Percentiles rank a stretch among this genome's conserved stretches.
phyloP scores from a whole-genome alignment of 108 stramenopile species.

The Nannochloropsis oceanica region DNA sequence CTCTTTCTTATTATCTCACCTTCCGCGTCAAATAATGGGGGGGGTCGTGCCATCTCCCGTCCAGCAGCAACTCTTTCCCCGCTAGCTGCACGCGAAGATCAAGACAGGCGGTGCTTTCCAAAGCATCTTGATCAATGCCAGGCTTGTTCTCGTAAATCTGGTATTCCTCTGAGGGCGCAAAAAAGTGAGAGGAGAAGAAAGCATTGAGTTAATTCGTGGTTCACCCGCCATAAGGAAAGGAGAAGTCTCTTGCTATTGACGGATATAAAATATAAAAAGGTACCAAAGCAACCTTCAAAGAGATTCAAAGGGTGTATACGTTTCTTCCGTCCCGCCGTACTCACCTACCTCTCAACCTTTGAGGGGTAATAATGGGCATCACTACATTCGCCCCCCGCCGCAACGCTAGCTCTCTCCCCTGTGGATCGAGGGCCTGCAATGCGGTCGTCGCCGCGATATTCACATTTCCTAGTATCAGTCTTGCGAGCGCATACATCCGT shows the following conservation, averaged over 20 bases:
- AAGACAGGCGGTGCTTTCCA: not conserved
- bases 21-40: not conserved
- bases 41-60: not conserved
- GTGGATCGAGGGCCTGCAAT: not conserved
- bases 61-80: not conserved
- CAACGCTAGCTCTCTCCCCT: not conserved
- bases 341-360: not conserved
- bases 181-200: not conserved
- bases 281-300: too few relatives aligned
- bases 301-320: too few relatives aligned
- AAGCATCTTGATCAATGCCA: not conserved
- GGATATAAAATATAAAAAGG: too few relatives aligned
- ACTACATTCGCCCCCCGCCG: not conserved
- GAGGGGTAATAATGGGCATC: not conserved
- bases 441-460: not conserved
- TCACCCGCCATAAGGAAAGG: not conserved
- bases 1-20: not conserved
- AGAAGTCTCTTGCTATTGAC: not conserved
- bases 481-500: not conserved
- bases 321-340: not conserved
- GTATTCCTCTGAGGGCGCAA: not conserved
- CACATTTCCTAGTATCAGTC: not conserved
- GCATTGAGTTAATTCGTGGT: not conserved
- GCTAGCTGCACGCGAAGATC: not conserved
- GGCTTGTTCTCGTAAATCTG: not conserved